Percentiles rank a stretch among this genome's conserved stretches.
Evolutionary conservation across 805 yeast species (phyloP).

Genomic region (Teunomyces atbi): DNA sequence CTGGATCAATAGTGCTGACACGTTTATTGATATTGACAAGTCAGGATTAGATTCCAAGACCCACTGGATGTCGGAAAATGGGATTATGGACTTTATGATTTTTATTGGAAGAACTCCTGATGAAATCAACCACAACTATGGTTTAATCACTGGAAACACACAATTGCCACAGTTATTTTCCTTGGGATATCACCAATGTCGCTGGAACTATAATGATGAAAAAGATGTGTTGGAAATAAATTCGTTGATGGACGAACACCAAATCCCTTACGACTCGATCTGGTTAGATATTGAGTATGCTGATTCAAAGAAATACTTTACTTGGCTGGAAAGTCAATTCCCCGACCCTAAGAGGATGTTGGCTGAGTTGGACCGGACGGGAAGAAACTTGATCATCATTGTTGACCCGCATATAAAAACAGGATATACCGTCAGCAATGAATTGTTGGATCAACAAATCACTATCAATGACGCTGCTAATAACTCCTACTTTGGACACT

Average conservation of each 20-base stretch:
- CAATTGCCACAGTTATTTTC: conserved; percentile 74
- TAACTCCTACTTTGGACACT: conserved; percentile 70
- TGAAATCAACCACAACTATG: conserved; percentile 59
- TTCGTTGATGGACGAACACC: conserved; percentile 64
- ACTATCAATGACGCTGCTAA: conserved; percentile 50
- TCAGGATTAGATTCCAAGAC: conserved; percentile 39
- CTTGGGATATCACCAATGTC: conserved; percentile 90
- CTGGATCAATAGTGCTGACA: conserved; percentile 93
- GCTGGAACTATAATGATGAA: conserved; percentile 95
- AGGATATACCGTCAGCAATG: conserved; percentile 63
- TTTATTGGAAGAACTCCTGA: conserved; percentile 60
- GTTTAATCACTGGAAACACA: conserved; percentile 69
- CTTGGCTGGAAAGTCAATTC: conserved; percentile 78
- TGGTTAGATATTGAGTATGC: conserved; percentile 97
- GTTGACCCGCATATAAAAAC: conserved; percentile 90
- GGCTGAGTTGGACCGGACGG: conserved; percentile 59
- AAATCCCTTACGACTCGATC: conserved; percentile 83
- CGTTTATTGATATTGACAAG: conserved; percentile 73
- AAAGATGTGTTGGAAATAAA: conserved; percentile 76
- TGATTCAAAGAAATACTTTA: conserved; percentile 81
- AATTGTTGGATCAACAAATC: conserved; percentile 38
- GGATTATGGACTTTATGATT: conserved; percentile 72
- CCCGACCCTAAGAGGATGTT: conserved; percentile 75
- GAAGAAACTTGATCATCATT: conserved; percentile 78
- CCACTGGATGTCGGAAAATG: conserved; percentile 95